Evolutionary conservation across 176 grass and related monocot species (phyloP).

Genomic region (Ampelocalamus luodianensis): DNA sequence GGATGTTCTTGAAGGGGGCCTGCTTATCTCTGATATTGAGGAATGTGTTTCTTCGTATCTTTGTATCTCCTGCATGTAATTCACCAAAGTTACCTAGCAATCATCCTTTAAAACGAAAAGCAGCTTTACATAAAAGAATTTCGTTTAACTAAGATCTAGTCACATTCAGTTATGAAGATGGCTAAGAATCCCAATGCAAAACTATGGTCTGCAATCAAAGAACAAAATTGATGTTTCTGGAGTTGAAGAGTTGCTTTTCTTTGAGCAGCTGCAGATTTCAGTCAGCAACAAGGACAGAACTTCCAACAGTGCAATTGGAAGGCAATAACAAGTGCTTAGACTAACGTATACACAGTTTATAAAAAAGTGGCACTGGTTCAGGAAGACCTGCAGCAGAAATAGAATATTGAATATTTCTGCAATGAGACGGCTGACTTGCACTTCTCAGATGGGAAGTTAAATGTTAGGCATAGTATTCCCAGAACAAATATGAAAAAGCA

Average conservation of each 20-base stretch:
- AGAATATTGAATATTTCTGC: constrained; percentile 2
- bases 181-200: not conserved
- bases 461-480: not conserved
- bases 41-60: constrained; percentile 71
- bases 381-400: constrained; percentile 1
- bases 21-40: constrained; percentile 59
- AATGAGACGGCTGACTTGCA: not conserved
- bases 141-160: not conserved
- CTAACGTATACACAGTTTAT: not conserved
- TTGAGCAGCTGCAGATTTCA: constrained; percentile 12
- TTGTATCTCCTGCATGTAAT: constrained; percentile 72
- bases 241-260: not conserved
- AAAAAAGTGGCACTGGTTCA: not conserved
- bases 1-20: constrained; percentile 68
- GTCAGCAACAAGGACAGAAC: not conserved
- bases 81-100: constrained; percentile 32
- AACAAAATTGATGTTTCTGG: not conserved
- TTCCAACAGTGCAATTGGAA: not conserved
- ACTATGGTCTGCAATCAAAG: constrained; percentile 21
- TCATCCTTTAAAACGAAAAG: constrained; percentile 10
- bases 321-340: not conserved
- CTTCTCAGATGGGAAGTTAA: not conserved
- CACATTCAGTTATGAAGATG: constrained; percentile 1
- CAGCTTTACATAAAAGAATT: constrained; percentile 12
- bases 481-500: constrained; percentile 17